phyloP scores from a whole-genome alignment of 1,284 basidiomycete species.

The Sanghuangporus baumii region DNA sequence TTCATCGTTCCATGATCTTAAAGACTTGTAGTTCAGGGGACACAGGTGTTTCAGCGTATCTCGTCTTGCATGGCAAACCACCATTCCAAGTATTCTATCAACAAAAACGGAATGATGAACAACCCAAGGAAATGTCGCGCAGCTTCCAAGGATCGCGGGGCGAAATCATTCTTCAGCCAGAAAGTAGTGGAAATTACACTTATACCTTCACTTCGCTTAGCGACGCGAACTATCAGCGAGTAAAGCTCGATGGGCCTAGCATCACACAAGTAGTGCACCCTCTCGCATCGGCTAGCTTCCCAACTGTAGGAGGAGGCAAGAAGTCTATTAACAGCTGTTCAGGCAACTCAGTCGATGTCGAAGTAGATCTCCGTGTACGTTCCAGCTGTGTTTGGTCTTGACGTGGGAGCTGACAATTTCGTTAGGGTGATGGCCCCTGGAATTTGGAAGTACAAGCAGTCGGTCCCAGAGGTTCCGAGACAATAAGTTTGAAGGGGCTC shows the following conservation, averaged over 20 bases:
- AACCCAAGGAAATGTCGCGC: conserved; percentile 50
- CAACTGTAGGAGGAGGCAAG: conserved; percentile 39
- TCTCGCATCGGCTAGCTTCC: conserved; percentile 74
- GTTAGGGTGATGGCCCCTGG: conserved; percentile 84
- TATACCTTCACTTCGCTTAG: conserved; percentile 80
- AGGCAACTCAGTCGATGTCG: conserved; percentile 66
- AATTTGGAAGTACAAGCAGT: conserved; percentile 76
- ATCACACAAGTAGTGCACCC: conserved; percentile 88
- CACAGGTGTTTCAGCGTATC: conserved; percentile 83
- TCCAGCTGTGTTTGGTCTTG: neutral
- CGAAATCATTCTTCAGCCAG: conserved; percentile 83
- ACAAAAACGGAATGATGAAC: conserved; percentile 66
- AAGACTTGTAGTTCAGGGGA: conserved; percentile 73
- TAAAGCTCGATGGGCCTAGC: conserved; percentile 64
- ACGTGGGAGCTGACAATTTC: neutral
- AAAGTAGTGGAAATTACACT: conserved; percentile 83
- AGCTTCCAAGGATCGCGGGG: conserved; percentile 71
- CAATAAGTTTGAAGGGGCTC: conserved; percentile 51
- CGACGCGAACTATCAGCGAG: conserved; percentile 79
- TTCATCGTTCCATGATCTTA: neutral
- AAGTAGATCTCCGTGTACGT: conserved; percentile 70
- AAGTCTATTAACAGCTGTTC: conserved; percentile 65
- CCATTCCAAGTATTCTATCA: conserved; percentile 85
- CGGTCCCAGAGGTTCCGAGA: conserved; percentile 59
- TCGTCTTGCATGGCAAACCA: conserved; percentile 84